Conservation (phyloP, 2,329 filamentous ascomycete genomes). For the Pestalotiopsis fici region DNA sequence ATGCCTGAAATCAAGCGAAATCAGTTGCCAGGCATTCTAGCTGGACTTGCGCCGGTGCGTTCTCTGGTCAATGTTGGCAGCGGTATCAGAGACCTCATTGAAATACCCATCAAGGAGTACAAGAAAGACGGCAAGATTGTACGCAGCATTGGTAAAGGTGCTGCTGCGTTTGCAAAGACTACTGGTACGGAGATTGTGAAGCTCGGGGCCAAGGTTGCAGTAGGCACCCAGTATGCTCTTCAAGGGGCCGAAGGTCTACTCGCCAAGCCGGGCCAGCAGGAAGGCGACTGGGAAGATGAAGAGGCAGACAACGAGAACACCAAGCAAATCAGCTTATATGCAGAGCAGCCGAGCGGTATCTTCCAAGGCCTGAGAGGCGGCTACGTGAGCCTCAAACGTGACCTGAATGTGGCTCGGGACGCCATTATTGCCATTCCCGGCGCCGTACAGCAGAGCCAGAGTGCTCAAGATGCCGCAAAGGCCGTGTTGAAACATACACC, state of each 20-base stretch:
- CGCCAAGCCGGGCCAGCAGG: conserved; percentile 40
- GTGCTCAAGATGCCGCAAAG: conserved; percentile 76
- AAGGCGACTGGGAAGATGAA: conserved; percentile 57
- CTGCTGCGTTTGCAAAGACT: conserved; percentile 84
- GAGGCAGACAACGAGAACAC: conserved; percentile 67
- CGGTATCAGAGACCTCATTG: conserved; percentile 82
- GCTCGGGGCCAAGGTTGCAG: conserved; percentile 88
- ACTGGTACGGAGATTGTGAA: conserved; percentile 95
- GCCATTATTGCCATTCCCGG: conserved; percentile 93
- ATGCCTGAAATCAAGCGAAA: conserved; percentile 88
- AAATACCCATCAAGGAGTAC: conserved; percentile 90
- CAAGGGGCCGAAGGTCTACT: conserved; percentile 86
- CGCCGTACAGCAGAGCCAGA: conserved; percentile 84
- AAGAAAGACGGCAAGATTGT: conserved; percentile 91
- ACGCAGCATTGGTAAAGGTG: conserved; percentile 89
- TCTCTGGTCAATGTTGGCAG: conserved; percentile 89
- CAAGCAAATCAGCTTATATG: conserved; percentile 86
- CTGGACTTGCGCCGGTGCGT: conserved; percentile 86
- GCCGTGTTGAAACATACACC: conserved; percentile 81
- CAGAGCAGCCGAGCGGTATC: conserved; percentile 89
- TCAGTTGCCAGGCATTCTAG: conserved; percentile 85
- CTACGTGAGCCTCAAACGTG: conserved; percentile 79
- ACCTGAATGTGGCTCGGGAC: conserved; percentile 83
- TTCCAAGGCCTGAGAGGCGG: conserved; percentile 83
- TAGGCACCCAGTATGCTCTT: conserved; percentile 91